Evolutionary conservation across 306 rosid species (phyloP), one percentile per base, ranked within the genome.

Genomic region (Spatholobus suberectus): DNA sequence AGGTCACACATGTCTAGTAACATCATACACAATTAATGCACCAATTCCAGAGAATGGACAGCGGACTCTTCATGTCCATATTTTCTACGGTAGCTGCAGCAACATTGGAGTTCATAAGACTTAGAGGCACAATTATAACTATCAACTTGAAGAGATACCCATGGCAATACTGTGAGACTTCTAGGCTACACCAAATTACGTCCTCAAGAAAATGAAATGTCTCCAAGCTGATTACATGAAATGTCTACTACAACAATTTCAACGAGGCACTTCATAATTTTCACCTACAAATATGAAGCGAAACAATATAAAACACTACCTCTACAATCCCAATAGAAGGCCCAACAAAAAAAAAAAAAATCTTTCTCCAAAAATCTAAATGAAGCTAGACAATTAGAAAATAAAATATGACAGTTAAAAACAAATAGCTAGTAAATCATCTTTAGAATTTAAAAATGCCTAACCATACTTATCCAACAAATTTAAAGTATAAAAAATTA

Each of bases 181-280:
- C 63, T 49, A 23, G 65, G 51, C 81, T 85, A 59, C 41, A 67
- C 79, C 43, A 65, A 51, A 89, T 88, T 78, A 96, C 99, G 98
- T 94, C 97, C 86, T 87, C 98, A 62, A 96, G 99, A 86, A 96
- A 96, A 85, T 98, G 94, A 58, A 96, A 97, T 83, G 98, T 98
- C 99, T 47, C 99, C 99, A 55, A 96, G 97, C 89, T 96, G 99
- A 83, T 96, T 86, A 73, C 91, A 96, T 81, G 99, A 96, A 89
- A 96, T 94, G 91, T 94, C 99, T 66, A 96, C 99, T 80, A 96
- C 99, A 62, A 96, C 94, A 84, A 94, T 96, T 90, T 94, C 99
- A 73, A 96, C 99, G 37, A 96, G 97, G 85, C 99, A 96, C 80
- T 96, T 96, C 63, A 96, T 94, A 72, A 96, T 86, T 92, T 96